A percentile compares a stretch with the other conserved stretches of the same genome.
These are phyloP conservation scores for Parietaria judaica DNA, from an alignment of 306 rosid species.

Conservation along the genomic window DNA sequence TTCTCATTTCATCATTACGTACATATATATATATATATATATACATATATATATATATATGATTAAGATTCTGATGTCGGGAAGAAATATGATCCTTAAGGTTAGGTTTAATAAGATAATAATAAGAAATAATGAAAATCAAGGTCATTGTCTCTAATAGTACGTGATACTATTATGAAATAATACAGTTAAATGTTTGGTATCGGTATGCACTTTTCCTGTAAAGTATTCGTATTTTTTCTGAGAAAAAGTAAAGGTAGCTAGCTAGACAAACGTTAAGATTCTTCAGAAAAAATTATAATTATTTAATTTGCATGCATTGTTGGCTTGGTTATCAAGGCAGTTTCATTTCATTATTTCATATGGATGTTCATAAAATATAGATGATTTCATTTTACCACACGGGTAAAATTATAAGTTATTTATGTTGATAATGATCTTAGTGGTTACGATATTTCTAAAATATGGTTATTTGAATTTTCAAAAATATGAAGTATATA, in stretches of 20 bases:
- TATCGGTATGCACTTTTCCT: neutral
- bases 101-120: neutral
- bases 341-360: too few species aligned
- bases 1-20: neutral
- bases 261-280: slow-evolving; percentile 12
- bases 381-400: too few species aligned
- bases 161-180: neutral
- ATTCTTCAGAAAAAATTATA: slow-evolving; percentile 14
- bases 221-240: neutral
- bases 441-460: too few species aligned
- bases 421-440: too few species aligned
- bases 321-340: slow-evolving; percentile 10
- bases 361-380: too few species aligned
- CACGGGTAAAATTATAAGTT: too few species aligned
- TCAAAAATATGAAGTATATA: too few species aligned
- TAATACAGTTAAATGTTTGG: neutral
- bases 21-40: neutral
- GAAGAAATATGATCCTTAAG: neutral
- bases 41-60: neutral
- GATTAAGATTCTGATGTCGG: slow-evolving; percentile 9
- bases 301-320: neutral
- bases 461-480: too few species aligned
- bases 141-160: too few species aligned
- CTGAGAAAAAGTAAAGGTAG: slow-evolving; percentile 8
- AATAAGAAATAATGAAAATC: neutral